A percentile compares a stretch with the other conserved stretches of the same genome.
Evolutionary conservation across 208 protist species (phyloP).

Genomic region (Leishmania tropica): DNA sequence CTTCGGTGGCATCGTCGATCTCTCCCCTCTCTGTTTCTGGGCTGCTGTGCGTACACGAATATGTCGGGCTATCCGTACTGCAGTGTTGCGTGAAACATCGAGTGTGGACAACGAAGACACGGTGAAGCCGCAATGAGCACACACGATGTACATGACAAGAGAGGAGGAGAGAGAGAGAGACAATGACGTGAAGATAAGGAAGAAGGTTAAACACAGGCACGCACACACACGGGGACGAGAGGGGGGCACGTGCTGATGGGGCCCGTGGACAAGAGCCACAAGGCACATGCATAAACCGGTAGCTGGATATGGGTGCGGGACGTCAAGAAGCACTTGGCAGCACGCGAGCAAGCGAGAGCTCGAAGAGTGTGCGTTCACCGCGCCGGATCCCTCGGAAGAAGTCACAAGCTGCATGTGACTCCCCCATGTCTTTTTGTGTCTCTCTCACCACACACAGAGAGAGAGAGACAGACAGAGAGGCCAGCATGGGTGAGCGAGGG

Average conservation of each 20-base stretch:
- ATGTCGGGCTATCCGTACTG: not conserved
- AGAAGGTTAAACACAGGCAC: not conserved
- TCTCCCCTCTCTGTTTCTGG: not conserved
- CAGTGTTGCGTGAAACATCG: not conserved
- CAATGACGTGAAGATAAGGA: not conserved
- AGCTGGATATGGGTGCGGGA: not conserved
- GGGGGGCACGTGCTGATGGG: not conserved
- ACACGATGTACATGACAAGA: not conserved
- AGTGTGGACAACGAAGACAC: not conserved
- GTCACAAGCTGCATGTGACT: not conserved
- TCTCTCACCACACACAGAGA: not conserved
- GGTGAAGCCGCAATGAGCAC: not conserved
- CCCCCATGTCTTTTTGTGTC: not conserved
- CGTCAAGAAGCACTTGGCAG: not conserved
- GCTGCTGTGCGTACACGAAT: not conserved
- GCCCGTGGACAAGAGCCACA: not conserved
- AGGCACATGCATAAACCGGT: not conserved
- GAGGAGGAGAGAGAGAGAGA: not conserved
- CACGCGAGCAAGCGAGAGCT: not conserved
- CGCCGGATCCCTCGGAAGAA: not conserved
- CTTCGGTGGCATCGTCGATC: conserved; percentile 39
- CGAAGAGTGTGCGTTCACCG: not conserved
- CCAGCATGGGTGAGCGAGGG: not conserved
- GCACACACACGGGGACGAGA: not conserved
- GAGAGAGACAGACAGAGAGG: not conserved